A percentile compares a stretch with the other conserved stretches of the same genome.
Conservation (phyloP, 352 stramenopile species). For the Globisporangium apiculatum region DNA sequence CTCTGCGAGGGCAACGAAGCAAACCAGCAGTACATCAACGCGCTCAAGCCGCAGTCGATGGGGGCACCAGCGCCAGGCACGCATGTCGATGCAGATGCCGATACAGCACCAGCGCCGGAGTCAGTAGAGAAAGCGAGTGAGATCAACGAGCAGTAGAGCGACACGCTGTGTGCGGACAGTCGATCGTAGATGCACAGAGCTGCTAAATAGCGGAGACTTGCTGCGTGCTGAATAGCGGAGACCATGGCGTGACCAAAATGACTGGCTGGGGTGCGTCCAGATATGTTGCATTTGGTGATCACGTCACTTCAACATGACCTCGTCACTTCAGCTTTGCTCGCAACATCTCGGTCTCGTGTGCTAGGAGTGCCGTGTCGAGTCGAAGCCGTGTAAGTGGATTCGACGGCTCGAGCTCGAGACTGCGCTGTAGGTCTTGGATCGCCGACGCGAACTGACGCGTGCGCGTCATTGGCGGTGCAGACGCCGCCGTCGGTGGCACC, state of each 20-base stretch:
- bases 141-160: too few relatives aligned
- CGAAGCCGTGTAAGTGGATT: constrained; percentile 7
- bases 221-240: too few relatives aligned
- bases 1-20: constrained; percentile 81
- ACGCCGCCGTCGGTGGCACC: neutral
- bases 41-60: constrained; percentile 53
- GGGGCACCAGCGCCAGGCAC: too few relatives aligned
- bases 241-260: too few relatives aligned
- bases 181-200: too few relatives aligned
- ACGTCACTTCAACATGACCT: too few relatives aligned
- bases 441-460: neutral
- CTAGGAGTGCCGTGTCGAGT: constrained; percentile 11
- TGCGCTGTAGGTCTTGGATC: constrained; percentile 7
- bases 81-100: neutral
- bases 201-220: too few relatives aligned
- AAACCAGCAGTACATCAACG: constrained; percentile 62
- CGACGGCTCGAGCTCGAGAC: constrained; percentile 6
- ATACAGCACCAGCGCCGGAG: neutral
- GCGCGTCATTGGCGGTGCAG: neutral
- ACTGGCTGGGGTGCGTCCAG: too few relatives aligned
- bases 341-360: constrained; percentile 12
- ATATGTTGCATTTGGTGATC: too few relatives aligned
- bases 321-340: neutral
- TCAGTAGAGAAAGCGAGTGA: neutral
- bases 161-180: too few relatives aligned